Base-by-base conservation (phyloP, 108 stramenopile species). In the Hondaea fermentalgiana region DNA sequence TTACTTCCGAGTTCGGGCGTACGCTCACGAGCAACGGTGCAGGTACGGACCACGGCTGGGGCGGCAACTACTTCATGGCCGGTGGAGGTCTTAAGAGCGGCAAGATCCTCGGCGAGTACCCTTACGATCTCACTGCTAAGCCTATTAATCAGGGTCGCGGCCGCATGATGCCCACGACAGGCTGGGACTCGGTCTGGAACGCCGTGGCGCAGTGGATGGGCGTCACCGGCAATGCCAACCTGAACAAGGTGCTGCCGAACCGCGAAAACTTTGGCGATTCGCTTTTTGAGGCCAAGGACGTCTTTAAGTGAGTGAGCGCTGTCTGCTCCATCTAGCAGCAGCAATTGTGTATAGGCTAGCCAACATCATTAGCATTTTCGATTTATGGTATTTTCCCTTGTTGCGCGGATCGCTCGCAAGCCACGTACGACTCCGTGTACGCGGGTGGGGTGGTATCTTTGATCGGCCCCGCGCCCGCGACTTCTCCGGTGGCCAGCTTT, bases 31-130 rank as follows among this genome's bases (percentile, higher is more conserved):
- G 92, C 5, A 96, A 96, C 87, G 91, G 92, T 28, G 21, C 21
- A n/a, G 93, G 93, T 42, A 94, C 95, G n/a, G 96, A 96, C 72
- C 96, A 96, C 88, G 96, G 87, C 51, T 96, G 96, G 95, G 93
- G 91, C 44, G 93, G 93, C 5, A 93, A 93, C 76, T 88, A 91
- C 60, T 91, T 94, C 44, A 87, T 94, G 93, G 55, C 16, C 55
- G 55, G 55, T 14, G 93, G 93, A 10, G 72, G 71, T 55, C 91
- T 94, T 5, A 87, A 92, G 60, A 92, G 93, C 43, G 93, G 92
- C 5, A 91, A 89, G 44, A 90, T 94, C 57, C 29, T 90, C 0
- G 94, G 94, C 4, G 29, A 45, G 17, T 93, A 91, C 90, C 92
- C 92, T 23, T 44, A 87, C n/a, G 88, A 92, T 59, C 35, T 19